Conservation (phyloP, 352 stramenopile species). For the Globisporangium nunn region DNA sequence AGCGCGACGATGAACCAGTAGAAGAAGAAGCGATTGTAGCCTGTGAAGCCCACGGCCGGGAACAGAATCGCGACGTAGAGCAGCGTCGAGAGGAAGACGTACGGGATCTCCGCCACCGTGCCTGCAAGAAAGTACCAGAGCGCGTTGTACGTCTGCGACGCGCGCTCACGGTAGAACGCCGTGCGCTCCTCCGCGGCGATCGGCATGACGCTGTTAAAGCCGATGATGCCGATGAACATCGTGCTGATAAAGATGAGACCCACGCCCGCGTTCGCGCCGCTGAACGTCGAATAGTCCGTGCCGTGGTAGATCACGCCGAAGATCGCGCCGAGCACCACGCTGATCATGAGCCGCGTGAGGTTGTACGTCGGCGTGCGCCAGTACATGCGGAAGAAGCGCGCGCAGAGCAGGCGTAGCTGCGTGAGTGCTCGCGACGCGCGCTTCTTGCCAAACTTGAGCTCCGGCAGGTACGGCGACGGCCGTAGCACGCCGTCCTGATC, state of each 20-base stretch:
- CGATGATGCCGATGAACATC: conserved; percentile 76
- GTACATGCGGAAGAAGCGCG: conserved; percentile 69
- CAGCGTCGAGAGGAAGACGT: conserved; percentile 29
- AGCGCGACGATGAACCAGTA: conserved; percentile 41
- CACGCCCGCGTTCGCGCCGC: conserved; percentile 37
- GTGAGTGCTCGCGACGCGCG: conserved; percentile 17
- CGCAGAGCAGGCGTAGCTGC: conserved; percentile 40
- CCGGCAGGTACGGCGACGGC: conserved; percentile 20
- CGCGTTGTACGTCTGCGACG: conserved; percentile 86
- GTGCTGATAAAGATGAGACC: conserved; percentile 80
- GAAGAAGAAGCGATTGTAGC: conserved; percentile 23
- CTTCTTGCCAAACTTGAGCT: conserved; percentile 35
- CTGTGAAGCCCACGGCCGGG: conserved; percentile 37
- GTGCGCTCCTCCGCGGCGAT: conserved; percentile 79
- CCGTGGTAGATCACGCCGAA: conserved; percentile 68
- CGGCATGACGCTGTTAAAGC: conserved; percentile 72
- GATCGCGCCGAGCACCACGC: conserved; percentile 56
- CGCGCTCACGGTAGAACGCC: conserved; percentile 91
- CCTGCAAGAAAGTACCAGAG: conserved; percentile 76
- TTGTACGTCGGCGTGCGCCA: conserved; percentile 87
- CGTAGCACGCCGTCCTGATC: conserved; percentile 34
- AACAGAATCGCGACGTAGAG: conserved; percentile 34
- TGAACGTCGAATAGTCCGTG: conserved; percentile 42
- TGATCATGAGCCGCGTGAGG: conserved; percentile 64
- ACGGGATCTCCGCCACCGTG: conserved; percentile 74